Percentiles rank a stretch among this genome's conserved stretches.
Conservation (phyloP, 371 early-diverging fungal genomes). For the Mortierella sp. region DNA sequence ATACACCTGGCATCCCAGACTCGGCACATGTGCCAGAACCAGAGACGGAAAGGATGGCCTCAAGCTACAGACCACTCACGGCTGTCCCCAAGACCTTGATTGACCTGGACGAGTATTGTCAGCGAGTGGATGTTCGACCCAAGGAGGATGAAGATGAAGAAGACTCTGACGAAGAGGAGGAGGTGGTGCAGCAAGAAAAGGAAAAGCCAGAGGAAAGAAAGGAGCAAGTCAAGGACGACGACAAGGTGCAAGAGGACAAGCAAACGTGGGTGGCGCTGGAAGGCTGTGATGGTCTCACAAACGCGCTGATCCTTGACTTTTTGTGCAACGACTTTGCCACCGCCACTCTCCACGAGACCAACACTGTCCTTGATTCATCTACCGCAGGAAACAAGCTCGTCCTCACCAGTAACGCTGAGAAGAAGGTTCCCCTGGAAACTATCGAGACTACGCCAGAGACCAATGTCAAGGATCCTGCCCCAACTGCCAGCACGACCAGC, state of each 20-base stretch:
- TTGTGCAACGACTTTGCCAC: no score
- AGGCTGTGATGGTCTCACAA: no score
- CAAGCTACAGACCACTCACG: conserved; percentile 4
- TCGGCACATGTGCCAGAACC: background rate
- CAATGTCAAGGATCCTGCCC: no score
- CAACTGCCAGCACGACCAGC: no score
- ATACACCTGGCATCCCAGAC: conserved; percentile 28
- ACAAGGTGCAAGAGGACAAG: background rate
- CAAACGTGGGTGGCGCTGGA: no score
- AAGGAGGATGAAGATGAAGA: conserved; percentile 36
- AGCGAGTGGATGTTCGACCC: conserved; percentile 13
- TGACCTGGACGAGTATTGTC: conserved; percentile 23
- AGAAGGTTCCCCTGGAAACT: no score
- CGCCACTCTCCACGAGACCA: no score
- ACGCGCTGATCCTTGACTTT: no score
- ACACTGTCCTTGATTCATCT: no score
- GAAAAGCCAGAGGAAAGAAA: background rate
- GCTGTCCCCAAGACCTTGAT: background rate
- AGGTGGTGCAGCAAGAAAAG: conserved; percentile 1
- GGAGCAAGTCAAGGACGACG: background rate
- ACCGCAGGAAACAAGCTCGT: no score
- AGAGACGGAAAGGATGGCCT: background rate
- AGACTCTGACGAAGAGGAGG: conserved; percentile 13
- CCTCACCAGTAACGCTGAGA: no score
- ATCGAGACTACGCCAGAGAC: no score